Evolutionary conservation across 2,329 filamentous ascomycete species (phyloP), one percentile per base, ranked within the genome.

Genomic region (Cladosporium sp.): DNA sequence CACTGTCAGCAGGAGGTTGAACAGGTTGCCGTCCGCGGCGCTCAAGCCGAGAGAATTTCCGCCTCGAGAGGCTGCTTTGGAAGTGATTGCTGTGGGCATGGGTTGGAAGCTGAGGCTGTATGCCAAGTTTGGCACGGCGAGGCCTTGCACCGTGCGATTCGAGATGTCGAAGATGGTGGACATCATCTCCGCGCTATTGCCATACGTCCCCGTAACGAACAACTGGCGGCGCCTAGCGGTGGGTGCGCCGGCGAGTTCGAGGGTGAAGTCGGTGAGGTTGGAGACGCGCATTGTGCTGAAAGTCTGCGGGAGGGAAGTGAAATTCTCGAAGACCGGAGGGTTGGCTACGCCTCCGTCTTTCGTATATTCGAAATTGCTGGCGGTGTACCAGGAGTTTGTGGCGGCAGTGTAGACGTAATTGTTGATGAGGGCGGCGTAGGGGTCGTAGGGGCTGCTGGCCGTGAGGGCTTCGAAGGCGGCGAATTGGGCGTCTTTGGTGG

Each of bases 401-500:
- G 63, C 61, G 21, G 65, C 26, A 26, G 64, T 65, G 58, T 63
- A 70, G 28, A 67, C 65, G 43, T 68, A 51, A 25, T 18, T 67
- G 43, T 65, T 58, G 63, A 71, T 70, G 16, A 70, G 43, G n/a
- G 69, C 65, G 16, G 69, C 71, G 60, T 70, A 68, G 4, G 60
- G 66, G 58, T 71, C 70, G 58, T 71, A 70, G 51, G 66, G 30
- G 10, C 66, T 34, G 32, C 30, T 65, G 32, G 49, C 61, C 13
- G 64, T 65, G 21, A 67, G 25, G 10, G 65, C 59, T 30, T 67
- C 63, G 46, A 69, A 67, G 21, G 66, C 65, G 18, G 62, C 58
- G n/a, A 58, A 58, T 39, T 64, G 62, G 0, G 75, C 79, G 56
- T 74, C 75, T 63, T 79, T 71, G 26, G 77, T 76, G 63, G 82